Percentiles rank a stretch among this genome's conserved stretches.
Conservation (phyloP, 2,329 filamentous ascomycete species). For the Monosporascus cannonballus region DNA sequence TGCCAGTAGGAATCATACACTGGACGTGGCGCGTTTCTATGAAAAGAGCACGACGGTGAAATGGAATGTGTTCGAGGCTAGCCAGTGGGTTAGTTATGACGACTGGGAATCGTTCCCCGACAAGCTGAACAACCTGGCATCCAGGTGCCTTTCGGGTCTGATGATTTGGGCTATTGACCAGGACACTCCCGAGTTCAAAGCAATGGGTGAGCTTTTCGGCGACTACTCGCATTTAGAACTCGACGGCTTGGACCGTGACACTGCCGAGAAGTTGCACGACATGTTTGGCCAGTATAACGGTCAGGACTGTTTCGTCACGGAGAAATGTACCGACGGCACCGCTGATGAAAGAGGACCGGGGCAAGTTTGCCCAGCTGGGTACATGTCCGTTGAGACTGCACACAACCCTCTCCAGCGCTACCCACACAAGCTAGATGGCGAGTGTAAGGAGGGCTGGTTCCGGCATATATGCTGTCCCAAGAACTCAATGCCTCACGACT, state of each 20-base stretch:
- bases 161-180: constrained; percentile 24
- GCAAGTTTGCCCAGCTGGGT: background rate
- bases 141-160: constrained; percentile 15
- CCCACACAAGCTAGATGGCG: no score
- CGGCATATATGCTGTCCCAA: constrained; percentile 24
- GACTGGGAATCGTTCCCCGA: constrained; percentile 15
- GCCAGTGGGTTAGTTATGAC: constrained; percentile 35
- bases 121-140: constrained; percentile 12
- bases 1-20: no score
- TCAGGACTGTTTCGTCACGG: constrained; percentile 22
- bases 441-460: constrained; percentile 9
- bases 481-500: constrained; percentile 20
- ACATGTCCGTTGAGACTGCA: no score
- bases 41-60: no score
- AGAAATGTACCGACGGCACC: constrained; percentile 15
- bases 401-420: no score
- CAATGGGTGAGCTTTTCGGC: no score
- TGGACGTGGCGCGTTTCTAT: no score
- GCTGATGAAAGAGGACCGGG: constrained; percentile 12
- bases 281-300: constrained; percentile 13
- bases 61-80: no score
- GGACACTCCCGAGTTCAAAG: constrained; percentile 10
- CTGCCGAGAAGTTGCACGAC: no score
- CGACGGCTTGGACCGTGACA: no score
- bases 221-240: no score